Evolutionary conservation across 192 early-diverging fungal genomes (phyloP).

Genomic region (Backusella mclennaniae): DNA sequence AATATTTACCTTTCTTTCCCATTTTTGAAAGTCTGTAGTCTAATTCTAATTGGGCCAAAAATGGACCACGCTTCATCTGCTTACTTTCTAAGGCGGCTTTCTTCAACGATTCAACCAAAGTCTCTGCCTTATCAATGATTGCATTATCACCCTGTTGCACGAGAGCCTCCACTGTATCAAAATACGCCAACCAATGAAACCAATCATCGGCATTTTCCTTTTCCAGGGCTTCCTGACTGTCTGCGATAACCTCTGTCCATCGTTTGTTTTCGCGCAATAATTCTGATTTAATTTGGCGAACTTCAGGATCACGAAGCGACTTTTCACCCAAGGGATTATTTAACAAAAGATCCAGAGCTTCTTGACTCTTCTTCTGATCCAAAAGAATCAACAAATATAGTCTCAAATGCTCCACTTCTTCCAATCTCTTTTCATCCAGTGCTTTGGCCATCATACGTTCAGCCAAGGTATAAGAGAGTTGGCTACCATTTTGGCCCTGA

Average conservation of each 20-base stretch:
- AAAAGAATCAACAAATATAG: constrained; percentile 74
- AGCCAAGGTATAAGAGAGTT: constrained; percentile 65
- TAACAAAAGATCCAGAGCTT: constrained; percentile 61
- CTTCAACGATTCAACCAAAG: constrained; percentile 39
- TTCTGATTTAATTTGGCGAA: constrained; percentile 55
- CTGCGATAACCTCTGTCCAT: constrained; percentile 45
- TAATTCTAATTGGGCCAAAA: constrained; percentile 67
- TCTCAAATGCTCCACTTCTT: constrained; percentile 77
- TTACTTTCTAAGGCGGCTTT: constrained; percentile 35
- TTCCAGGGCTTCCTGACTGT: constrained; percentile 41
- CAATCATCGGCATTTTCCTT: constrained; percentile 68
- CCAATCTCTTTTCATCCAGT: constrained; percentile 60
- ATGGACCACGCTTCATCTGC: constrained; percentile 64
- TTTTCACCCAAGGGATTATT: constrained; percentile 58
- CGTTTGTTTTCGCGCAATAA: constrained; percentile 50
- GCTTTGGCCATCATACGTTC: constrained; percentile 86
- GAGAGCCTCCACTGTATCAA: constrained; percentile 54
- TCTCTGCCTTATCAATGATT: constrained; percentile 38
- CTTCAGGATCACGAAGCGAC: constrained; percentile 74
- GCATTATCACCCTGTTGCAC: constrained; percentile 23
- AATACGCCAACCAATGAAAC: constrained; percentile 57
- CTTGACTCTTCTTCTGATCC: constrained; percentile 63
- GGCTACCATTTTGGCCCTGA: constrained; percentile 46
- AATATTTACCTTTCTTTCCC: constrained; percentile 37
- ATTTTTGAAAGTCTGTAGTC: constrained; percentile 34